Conservation (phyloP, 495 filamentous ascomycete genomes). For the Penicillium odoratum region DNA sequence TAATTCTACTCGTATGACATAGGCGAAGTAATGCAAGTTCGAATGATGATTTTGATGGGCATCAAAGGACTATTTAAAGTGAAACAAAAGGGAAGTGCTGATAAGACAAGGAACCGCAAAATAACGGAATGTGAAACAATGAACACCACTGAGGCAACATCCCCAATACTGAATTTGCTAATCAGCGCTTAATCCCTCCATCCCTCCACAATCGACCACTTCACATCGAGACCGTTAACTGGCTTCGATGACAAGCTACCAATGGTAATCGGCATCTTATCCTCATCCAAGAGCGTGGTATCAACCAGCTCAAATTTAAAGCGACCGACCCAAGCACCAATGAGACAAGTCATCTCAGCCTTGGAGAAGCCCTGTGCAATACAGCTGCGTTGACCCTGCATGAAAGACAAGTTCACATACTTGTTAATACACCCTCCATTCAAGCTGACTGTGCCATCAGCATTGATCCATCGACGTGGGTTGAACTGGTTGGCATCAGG, state of each 20-base stretch:
- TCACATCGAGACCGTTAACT: neutral
- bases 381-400: neutral
- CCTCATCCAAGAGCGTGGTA: neutral
- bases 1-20: no score
- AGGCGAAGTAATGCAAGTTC: no score
- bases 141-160: neutral
- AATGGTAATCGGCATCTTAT: neutral
- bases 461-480: slow-evolving; percentile 54
- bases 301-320: slow-evolving; percentile 3
- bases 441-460: neutral
- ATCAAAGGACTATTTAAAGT: neutral
- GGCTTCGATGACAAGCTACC: neutral
- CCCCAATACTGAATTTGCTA: neutral
- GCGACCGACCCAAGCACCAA: neutral
- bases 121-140: neutral
- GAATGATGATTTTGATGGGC: neutral
- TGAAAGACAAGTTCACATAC: neutral
- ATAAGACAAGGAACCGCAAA: neutral
- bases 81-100: neutral
- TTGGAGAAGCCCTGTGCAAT: neutral
- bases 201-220: neutral
- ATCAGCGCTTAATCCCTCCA: neutral
- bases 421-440: neutral
- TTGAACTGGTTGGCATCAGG: slow-evolving; percentile 51
- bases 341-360: neutral